phyloP scores from a whole-genome alignment of 140 eudicot species.

The Stevia rebaudiana region DNA sequence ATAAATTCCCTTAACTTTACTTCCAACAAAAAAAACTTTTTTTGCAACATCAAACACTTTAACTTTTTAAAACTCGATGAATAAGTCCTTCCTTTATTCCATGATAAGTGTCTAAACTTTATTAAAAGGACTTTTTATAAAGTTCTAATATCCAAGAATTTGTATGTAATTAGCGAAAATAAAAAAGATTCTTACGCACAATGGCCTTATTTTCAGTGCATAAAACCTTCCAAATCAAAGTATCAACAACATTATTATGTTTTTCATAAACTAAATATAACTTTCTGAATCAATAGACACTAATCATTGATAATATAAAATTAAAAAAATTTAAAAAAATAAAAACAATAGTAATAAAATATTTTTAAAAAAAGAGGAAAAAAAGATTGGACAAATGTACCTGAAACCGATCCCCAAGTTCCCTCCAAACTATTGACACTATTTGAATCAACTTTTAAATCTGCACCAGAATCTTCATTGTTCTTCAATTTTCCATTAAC shows the following conservation, averaged over 20 bases:
- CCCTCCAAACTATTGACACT: conserved; percentile 62
- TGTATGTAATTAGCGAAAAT: not conserved
- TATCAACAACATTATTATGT: no score
- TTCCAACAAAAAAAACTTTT: no score
- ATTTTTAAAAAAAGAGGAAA: no score
- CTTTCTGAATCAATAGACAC: no score
- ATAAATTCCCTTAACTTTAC: not conserved
- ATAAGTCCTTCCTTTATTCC: not conserved
- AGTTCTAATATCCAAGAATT: not conserved
- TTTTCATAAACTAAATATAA: no score
- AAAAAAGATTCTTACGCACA: no score
- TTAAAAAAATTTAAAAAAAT: no score
- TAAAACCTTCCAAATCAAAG: no score
- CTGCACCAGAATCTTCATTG: conserved; percentile 32
- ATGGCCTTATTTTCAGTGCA: no score
- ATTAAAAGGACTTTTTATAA: not conserved
- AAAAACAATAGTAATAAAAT: no score
- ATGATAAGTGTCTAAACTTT: not conserved
- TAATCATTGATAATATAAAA: no score
- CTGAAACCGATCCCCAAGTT: conserved; percentile 81
- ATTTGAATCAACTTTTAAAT: conserved; percentile 36
- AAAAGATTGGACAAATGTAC: conserved; percentile 27
- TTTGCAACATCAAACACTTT: no score
- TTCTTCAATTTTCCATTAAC: conserved; percentile 27
- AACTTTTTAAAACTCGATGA: not conserved